Base-by-base conservation (phyloP, 768 basidiomycete species). In the Serendipita indica region DNA sequence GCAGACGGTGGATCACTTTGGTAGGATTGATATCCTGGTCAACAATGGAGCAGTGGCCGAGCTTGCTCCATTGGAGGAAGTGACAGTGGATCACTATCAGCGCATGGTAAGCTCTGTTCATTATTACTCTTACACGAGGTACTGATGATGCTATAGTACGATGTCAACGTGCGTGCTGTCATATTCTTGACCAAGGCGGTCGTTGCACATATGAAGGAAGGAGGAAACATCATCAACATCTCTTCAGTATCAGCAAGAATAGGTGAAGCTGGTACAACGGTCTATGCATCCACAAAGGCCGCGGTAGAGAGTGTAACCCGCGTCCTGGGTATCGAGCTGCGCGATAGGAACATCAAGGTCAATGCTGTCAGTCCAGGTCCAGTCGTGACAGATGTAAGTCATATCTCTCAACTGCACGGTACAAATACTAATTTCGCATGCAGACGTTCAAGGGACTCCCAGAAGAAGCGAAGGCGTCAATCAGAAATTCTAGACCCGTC, bases 301-400 rank as follows among this genome's bases (percentile, higher is more conserved):
- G 80, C 80, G 0, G 70, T 82, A 57, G 80, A 82, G 65, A 80
- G 81, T 61, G 70, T 81, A 39, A 69, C 75, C 33, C 75, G 80
- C 14, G 75, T 80, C 25, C 32, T 28, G 52, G 49, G 59, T 54
- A 33, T 54, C 39, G 49, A 54, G 30, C 49, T 54, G 22, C 20
- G 49, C 7, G 49, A 54, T 27, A 54, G 70, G 12, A 77, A 77
- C 12, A 73, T 81, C 62, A 80, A 77, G 0, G 80, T 81, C 39
- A 81, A 82, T 68, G 75, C 75, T 18, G 67, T 82, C 57, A 75
- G 77, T 1, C 77, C 79, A 3, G 79, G 79, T 0, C 77, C 79
- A 2, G 73, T 76, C 28, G 78, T 79, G 62, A 80, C 80, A 13
- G 70, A 73, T 7, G 68, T 79, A n/a, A n/a, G n/a, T n/a, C n/a